Evolutionary conservation across 75 land plant genomes (phyloP), one percentile per base, ranked within the genome.

Genomic region (Picea sitchensis): DNA sequence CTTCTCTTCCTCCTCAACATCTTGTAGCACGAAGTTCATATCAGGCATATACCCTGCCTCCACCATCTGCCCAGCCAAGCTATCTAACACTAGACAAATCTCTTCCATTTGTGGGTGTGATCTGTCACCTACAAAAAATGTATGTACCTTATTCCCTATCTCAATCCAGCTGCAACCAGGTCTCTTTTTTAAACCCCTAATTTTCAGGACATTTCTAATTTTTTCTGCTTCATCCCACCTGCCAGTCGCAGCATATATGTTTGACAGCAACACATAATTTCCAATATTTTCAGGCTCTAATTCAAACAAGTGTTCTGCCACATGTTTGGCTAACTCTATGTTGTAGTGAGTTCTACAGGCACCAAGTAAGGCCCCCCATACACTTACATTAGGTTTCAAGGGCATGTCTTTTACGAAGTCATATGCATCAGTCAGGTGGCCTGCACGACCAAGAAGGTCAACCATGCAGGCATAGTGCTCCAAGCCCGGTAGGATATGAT

Each of bases 391-490:
- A 8, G 83, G 83, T 14, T 23, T 31, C 17, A 44, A 60, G 11
- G 83, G 83, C 83, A 81, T 81, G 9, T 0, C 17, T 13, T 31
- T 63, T 18, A 81, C 30, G 9, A 81, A 38, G 20, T 36, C 80
- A 2, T 74, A 30, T 18, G 80, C 80, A 20, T 79, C 23, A 36
- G 36, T 47, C 79, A 79, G 51, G 20, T 9, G 36, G 14, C 77
- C 68, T 11, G 58, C 47, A 20, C 83, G 54, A 4, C 83, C 68
- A 21, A 78, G 36, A 9, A 81, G 44, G 65, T 81, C 72, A 62
- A 81, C 56, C 65, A 81, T 78, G 34, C 57, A 63, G 11, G 31
- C 67, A 65, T 81, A 77, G 59, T 81, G 83, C 32, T 81, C 69
- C 44, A 78, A 20, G 4, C 31, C 15, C 5, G 83, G 81, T 31